Evolutionary conservation across 2,329 filamentous ascomycete species (phyloP), one percentile per base, ranked within the genome.

Genomic region (Rutstroemia sydowiana): DNA sequence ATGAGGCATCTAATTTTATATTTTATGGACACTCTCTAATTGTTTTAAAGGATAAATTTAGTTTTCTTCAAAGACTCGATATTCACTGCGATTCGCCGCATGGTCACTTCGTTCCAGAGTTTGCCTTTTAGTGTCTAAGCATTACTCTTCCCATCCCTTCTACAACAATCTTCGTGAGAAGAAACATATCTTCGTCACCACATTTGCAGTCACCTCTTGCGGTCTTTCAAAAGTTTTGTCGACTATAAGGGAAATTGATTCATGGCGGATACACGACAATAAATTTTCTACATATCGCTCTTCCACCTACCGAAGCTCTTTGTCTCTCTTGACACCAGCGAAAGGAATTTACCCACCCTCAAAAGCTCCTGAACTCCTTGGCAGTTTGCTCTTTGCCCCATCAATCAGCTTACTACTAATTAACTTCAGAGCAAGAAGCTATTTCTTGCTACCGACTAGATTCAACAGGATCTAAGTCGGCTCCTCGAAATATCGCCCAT

Each of bases 401-500:
- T 50, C 40, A 37, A 44, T 32, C 26, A 28, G 40, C 26, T 40
- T 30, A 11, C 28, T 20, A 53, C 41, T 26, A 26, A 21, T 3
- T 21, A 13, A n/a, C 23, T 20, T n/a, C 13, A 23, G 37, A 52
- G 57, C 59, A 61, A 61, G 61, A 58, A 63, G 55, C 36, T 43
- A 48, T 44, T 63, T 62, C 57, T 61, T 59, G 57, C 59, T 51
- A 39, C 55, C 63, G 62, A 65, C 52, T 51, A 63, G 63, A 60
- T 64, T 62, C 61, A 37, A 26, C 26, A 43, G 61, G 57, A 52
- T 64, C 62, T 65, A 54, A 31, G 61, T 64, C 61, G 59, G 50
- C 48, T 34, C 34, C 48, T 53, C 55, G 49, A 54, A 50, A 55
- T 41, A 18, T 60, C 52, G 59, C 57, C 55, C 58, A 61, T 56